Base-by-base conservation (phyloP, 2,329 filamentous ascomycete species). In the Cercospora nicotianae region DNA sequence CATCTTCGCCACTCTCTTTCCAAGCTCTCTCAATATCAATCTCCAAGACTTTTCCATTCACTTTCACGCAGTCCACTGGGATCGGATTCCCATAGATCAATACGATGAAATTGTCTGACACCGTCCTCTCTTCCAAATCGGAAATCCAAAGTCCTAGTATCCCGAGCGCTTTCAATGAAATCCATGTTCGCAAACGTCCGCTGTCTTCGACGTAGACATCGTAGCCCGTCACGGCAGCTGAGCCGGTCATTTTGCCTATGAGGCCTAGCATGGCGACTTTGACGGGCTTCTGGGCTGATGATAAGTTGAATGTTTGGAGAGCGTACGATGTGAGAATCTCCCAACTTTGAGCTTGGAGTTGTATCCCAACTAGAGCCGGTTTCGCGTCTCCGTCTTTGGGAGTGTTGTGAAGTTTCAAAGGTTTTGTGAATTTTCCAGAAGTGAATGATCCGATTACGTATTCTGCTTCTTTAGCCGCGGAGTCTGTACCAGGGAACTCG, bases 211-310 rank as follows among this genome's bases (percentile, higher is more conserved):
- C 77, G 36, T 85, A 85, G 55, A 89, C 85, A 30, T 86, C 83
- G n/a, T 83, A 89, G 42, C 83, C 84, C 1, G 90, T 82, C 7
- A 97, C 85, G 0, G 93, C 93, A 1, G 92, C 93, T 0, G 90
- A 88, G 0, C 93, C 94, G 0, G 93, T 93, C 91, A 98, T 96
- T 79, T 97, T 97, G 2, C 87, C 91, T 3, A 96, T 72, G 1
- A 98, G 82, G 0, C 94, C 94, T 0, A 98, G 79, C 18, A 90
- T 89, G 0, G 92, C 89, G 1, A 94, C 83, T 53, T 80, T 81
- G 0, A 90, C 81, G 0, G 78, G 73, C 1, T 81, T 78, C n/a
- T 61, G 66, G 10, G 55, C 36, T 10, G 58, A 48, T 7, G 58
- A 42, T 18, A 70, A 59, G 3, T 76, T 79, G 70, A 94, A 89